phyloP scores from a whole-genome alignment of 148 eudicot genomes.

The Vaccinium vitisidaea region DNA sequence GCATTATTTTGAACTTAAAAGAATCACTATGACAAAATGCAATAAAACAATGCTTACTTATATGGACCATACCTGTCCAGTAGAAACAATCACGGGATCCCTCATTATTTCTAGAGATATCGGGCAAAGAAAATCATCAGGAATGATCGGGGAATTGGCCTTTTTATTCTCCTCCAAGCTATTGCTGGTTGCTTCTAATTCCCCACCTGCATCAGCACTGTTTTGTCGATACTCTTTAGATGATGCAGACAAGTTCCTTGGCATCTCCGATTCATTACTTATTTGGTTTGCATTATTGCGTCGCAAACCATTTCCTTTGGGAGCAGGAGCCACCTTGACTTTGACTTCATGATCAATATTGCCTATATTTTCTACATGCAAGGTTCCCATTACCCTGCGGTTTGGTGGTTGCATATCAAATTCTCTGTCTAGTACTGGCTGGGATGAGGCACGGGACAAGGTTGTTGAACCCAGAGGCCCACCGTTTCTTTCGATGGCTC shows the following conservation, averaged over 20 bases:
- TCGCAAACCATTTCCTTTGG: conserved; percentile 30
- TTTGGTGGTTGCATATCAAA: conserved; percentile 36
- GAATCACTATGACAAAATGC: not conserved
- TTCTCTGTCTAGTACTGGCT: conserved; percentile 59
- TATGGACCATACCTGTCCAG: conserved; percentile 69
- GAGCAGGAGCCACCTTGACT: conserved; percentile 30
- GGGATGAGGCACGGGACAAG: conserved; percentile 63
- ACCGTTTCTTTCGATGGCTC: conserved; percentile 79
- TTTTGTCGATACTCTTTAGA: conserved; percentile 23
- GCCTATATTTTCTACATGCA: conserved; percentile 64
- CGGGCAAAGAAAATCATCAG: conserved; percentile 84
- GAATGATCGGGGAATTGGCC: conserved; percentile 52
- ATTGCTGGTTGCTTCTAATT: conserved; percentile 29
- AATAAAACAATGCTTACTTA: not conserved
- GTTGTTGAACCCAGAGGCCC: conserved; percentile 51
- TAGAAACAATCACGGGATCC: conserved; percentile 88
- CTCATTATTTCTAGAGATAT: conserved; percentile 92
- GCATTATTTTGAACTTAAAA: not conserved
- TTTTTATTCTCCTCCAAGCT: conserved; percentile 45
- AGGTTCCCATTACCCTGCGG: conserved; percentile 50
- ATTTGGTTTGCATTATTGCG: conserved; percentile 22
- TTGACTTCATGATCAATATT: conserved; percentile 60
- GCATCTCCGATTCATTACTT: conserved; percentile 22
- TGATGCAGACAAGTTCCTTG: conserved; percentile 30
- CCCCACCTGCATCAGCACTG: conserved; percentile 21